Evolutionary conservation across 2,329 filamentous ascomycete genomes (phyloP), one percentile per base, ranked within the genome.

Genomic region (Emydomyces testavorans): DNA sequence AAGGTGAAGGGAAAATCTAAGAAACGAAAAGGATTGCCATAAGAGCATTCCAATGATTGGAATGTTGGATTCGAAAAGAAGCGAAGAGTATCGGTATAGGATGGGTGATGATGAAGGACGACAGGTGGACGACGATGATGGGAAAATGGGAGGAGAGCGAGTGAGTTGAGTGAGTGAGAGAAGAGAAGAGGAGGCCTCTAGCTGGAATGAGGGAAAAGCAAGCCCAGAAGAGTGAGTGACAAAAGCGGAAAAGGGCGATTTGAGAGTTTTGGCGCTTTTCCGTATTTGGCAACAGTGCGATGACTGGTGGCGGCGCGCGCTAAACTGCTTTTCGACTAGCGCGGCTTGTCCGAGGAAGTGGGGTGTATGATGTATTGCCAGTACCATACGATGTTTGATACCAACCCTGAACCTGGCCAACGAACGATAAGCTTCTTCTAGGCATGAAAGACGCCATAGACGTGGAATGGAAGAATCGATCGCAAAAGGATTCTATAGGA

Each of bases 11-110:
- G 35, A 46, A 38, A 38, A 46, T 23, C 18, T 28, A 15, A 21
- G 35, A 39, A 28, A 34, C 16, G 11, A 38, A 32, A 21, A 38
- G 26, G 26, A n/a, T 39, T 29, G 43, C 35, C 43, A 46, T 38
- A 44, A 26, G 42, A 26, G 31, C 29, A 13, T 36, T 45, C 32
- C 29, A 45, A 45, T 36, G 42, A 45, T 26, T 31, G 42, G 32
- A 45, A 11, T 18, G 42, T 45, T 21, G 8, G 40, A 50, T 42
- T 20, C 42, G 52, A 53, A 52, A 51, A 51, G 56, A 52, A 42
- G 52, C 50, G 50, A 54, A 51, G 15, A 34, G 7, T n/a, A n/a
- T n/a, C n/a, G 20, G 28, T 15, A 16, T 18, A 26, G 21, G 32
- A 45, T 37, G 21, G 37, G 37, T 43, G 56, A 51, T 28, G 28